Percentiles rank a stretch among this genome's conserved stretches.
phyloP scores from a whole-genome alignment of 164 flowering plant species.

The grape (Vitis vinifera) region DNA sequence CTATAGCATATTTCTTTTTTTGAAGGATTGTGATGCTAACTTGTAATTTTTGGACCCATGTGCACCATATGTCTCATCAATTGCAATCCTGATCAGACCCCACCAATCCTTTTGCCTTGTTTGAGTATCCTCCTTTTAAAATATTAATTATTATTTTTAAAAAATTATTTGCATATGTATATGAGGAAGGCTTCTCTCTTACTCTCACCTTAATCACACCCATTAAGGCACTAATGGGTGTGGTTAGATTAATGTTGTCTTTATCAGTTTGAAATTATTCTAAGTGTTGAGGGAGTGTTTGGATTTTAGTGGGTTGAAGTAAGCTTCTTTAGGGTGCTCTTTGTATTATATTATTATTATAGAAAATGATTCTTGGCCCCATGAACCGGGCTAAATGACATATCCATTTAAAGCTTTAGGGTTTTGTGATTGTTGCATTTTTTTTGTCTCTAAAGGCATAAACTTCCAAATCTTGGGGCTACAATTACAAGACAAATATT shows the following conservation, averaged over 20 bases:
- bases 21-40: not conserved
- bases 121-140: not conserved
- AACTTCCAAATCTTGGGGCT: no score
- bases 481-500: no score
- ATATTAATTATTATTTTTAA: no score
- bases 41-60: constrained; percentile 8
- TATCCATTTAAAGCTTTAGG: no score
- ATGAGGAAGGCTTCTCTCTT: not conserved
- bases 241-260: constrained; percentile 6
- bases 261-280: not conserved
- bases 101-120: constrained; percentile 10
- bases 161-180: not conserved
- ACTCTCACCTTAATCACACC: not conserved
- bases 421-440: no score
- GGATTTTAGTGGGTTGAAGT: no score
- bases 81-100: constrained; percentile 27
- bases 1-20: not conserved
- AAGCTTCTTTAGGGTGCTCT: no score
- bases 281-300: not conserved
- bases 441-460: no score
- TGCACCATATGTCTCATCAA: constrained; percentile 6
- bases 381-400: no score
- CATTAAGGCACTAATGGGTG: not conserved
- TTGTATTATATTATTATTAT: no score
- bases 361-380: no score